Percentiles rank a stretch among this genome's conserved stretches.
Evolutionary conservation across 108 stramenopile genomes (phyloP).

Genomic region (Schizochytrium sp.): DNA sequence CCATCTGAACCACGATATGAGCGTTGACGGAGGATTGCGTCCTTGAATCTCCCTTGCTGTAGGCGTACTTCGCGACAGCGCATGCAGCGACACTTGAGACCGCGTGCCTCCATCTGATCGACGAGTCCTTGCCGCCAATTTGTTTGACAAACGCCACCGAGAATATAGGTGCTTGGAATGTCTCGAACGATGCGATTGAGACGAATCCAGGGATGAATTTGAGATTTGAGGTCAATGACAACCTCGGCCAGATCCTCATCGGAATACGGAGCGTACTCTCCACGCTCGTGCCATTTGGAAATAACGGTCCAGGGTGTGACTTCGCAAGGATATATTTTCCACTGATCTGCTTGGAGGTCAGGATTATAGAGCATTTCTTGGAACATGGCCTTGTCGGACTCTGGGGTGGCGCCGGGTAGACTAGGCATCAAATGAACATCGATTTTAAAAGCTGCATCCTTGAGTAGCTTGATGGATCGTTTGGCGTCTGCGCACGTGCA

Average conservation of each 20-base stretch:
- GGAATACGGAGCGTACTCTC: conserved; percentile 51
- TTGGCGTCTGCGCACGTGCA: conserved; percentile 81
- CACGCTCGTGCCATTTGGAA: conserved; percentile 90
- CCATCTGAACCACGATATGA: background rate
- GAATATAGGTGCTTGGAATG: background rate
- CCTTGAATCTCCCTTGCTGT: background rate
- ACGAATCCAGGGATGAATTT: conserved; percentile 6
- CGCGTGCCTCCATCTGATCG: background rate
- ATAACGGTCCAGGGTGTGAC: conserved; percentile 91
- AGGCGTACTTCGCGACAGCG: background rate
- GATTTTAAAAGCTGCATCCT: conserved; percentile 93
- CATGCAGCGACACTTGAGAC: background rate
- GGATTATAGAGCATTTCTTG: conserved; percentile 86
- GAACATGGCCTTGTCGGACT: conserved; percentile 72
- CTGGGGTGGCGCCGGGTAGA: conserved; percentile 82
- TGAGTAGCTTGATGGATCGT: conserved; percentile 82
- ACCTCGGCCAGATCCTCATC: conserved; percentile 6
- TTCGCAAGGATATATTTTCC: conserved; percentile 87
- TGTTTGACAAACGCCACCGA: background rate
- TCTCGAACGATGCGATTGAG: background rate
- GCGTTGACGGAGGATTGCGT: background rate
- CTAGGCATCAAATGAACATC: conserved; percentile 97
- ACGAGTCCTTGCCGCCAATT: background rate
- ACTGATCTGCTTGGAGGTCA: conserved; percentile 75
- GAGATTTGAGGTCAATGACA: background rate